Evolutionary conservation across 225 moss, liverwort and hornwort genomes (phyloP).

Genomic region (Polytrichum commune): DNA sequence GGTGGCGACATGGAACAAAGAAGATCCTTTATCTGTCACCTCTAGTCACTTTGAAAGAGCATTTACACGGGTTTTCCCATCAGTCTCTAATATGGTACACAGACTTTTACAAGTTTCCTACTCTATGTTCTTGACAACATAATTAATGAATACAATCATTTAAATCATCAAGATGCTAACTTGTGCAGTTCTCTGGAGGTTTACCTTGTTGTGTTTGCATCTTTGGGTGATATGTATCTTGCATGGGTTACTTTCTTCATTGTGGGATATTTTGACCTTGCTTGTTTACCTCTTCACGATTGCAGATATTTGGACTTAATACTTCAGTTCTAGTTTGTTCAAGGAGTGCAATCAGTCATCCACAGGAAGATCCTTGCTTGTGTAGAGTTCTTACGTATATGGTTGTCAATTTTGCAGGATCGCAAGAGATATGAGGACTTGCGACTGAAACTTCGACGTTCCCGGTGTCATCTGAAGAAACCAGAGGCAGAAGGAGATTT

Average conservation of each 20-base stretch:
- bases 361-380: no score
- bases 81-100: slow-evolving; percentile 74
- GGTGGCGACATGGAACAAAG: slow-evolving; percentile 11
- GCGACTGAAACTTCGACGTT: slow-evolving; percentile 50
- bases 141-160: background rate
- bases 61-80: slow-evolving; percentile 72
- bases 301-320: background rate
- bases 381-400: background rate
- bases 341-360: background rate
- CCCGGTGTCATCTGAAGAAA: slow-evolving; percentile 41
- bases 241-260: background rate
- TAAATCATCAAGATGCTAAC: background rate
- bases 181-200: no score
- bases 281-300: background rate
- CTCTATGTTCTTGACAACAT: background rate
- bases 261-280: background rate
- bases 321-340: background rate
- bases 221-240: background rate
- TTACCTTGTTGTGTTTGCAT: background rate
- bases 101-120: background rate
- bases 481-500: slow-evolving; percentile 38
- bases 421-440: slow-evolving; percentile 59
- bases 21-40: slow-evolving; percentile 36
- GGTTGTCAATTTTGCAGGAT: slow-evolving; percentile 28
- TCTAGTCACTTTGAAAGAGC: slow-evolving; percentile 72